Base-by-base conservation (phyloP, 306 rosid species). In the Delonix regia region DNA sequence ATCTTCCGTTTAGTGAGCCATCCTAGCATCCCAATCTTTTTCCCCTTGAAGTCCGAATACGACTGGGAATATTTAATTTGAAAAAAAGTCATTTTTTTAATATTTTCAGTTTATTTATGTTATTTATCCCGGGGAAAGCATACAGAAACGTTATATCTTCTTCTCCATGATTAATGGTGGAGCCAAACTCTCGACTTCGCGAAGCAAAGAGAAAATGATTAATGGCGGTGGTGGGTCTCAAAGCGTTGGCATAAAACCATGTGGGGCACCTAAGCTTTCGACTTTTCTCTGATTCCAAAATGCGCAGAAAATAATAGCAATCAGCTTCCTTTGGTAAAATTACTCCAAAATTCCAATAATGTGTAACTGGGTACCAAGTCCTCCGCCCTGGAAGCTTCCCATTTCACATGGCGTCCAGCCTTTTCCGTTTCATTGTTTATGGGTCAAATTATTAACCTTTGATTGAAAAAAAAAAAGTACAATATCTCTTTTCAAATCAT, bases 361-460 rank as follows among this genome's bases (percentile, higher is more conserved):
- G 80, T 77, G 56, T 73, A 69, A 69, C 78, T 77, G 75, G 71
- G 79, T 47, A 53, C 62, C 62, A 22, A 56, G 62, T 56, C 22
- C 62, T 24, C 24, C 62, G 6, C 78, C 61, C 1, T 70, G 60
- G 85, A 81, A 81, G 63, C 73, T 81, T 75, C 81, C 47, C 78
- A 71, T 75, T 82, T 86, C 97, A 92, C 95, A 83, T 90, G 97
- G 80, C 88, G 67, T 90, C 95, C 95, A 85, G 86, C 90, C 84
- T 84, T 57, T 80, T 41, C 74, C 18, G 22, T 63, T 27, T 79
- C 77, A 77, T 82, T 81, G 66, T 79, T 73, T 67, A 74, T 85
- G 79, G 61, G 60, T 71, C 82, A 79, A 85, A 92, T 87, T 83
- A 90, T 90, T 75, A 81, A 53, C 69, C 76, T 76, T 64, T 83